These are phyloP conservation scores for Arthrinium phaeospermum DNA, from an alignment of 2,329 filamentous ascomycete species.

Conservation along the genomic window DNA sequence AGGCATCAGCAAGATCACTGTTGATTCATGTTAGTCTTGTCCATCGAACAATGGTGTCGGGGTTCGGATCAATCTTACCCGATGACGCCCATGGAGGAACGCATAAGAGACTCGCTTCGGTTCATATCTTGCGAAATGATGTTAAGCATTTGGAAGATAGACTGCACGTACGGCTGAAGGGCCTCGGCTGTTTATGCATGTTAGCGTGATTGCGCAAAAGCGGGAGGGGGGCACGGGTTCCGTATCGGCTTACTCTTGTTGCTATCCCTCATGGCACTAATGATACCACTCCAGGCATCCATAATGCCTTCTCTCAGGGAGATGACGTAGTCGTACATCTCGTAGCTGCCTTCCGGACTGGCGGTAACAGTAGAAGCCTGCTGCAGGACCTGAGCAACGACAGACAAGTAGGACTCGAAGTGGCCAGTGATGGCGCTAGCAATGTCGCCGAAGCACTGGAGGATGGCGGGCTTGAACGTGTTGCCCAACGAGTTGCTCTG, in stretches of 20 bases:
- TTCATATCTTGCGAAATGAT: slow-evolving; percentile 82
- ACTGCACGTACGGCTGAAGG: slow-evolving; percentile 78
- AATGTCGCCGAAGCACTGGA: slow-evolving; percentile 98
- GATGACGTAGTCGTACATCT: slow-evolving; percentile 96
- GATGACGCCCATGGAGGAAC: slow-evolving; percentile 96
- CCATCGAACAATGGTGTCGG: neutral
- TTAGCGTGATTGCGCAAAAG: slow-evolving; percentile 17
- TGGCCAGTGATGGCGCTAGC: slow-evolving; percentile 89
- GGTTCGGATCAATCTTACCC: slow-evolving; percentile 65
- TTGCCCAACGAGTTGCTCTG: slow-evolving; percentile 86
- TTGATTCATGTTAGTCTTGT: neutral
- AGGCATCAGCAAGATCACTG: slow-evolving; percentile 88
- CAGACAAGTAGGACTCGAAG: slow-evolving; percentile 90
- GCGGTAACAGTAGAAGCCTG: slow-evolving; percentile 86
- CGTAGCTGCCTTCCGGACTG: slow-evolving; percentile 80
- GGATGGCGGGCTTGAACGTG: slow-evolving; percentile 96
- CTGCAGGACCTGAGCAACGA: slow-evolving; percentile 92
- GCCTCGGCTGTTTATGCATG: slow-evolving; percentile 59
- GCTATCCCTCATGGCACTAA: slow-evolving; percentile 88
- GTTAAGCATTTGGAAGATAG: slow-evolving; percentile 87
- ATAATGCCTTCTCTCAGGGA: slow-evolving; percentile 97
- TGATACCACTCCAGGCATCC: slow-evolving; percentile 98
- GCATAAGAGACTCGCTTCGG: slow-evolving; percentile 88
- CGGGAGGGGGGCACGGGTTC: neutral
- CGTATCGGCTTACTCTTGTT: slow-evolving; percentile 67